Conservation (phyloP, 805 yeast species). For the Candida loeiensis region DNA sequence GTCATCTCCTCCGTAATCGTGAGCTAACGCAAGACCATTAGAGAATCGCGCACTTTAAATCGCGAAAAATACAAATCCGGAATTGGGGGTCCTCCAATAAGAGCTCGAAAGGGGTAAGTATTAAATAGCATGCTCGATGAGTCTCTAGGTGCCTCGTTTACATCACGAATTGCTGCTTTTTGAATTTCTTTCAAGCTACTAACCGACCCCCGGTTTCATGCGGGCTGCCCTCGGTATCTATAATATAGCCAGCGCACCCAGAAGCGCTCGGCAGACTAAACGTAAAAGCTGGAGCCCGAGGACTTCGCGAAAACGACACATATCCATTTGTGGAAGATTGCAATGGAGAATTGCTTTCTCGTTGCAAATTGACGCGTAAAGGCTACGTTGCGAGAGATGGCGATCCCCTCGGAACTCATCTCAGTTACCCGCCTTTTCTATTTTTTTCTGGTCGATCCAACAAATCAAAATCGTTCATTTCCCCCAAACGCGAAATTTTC, state of each 20-base stretch:
- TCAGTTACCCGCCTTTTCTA: slow-evolving; percentile 5
- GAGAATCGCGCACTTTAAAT: neutral
- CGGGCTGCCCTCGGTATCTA: neutral
- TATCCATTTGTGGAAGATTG: too few species aligned
- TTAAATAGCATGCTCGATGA: too few species aligned
- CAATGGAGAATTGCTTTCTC: too few species aligned
- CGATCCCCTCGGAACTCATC: slow-evolving; percentile 2
- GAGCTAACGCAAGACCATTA: neutral
- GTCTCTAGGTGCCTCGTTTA: too few species aligned
- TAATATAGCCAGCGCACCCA: neutral
- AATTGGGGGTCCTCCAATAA: too few species aligned
- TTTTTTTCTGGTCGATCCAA: slow-evolving; percentile 1
- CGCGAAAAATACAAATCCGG: neutral
- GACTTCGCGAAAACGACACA: too few species aligned
- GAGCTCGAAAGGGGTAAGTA: too few species aligned
- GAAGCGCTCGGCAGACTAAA: too few species aligned
- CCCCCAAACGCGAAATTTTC: slow-evolving; percentile 5
- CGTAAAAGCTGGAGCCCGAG: too few species aligned
- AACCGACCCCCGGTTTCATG: neutral
- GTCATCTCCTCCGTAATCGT: neutral
- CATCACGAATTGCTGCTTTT: too few species aligned
- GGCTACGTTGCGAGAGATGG: neutral
- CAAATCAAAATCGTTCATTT: slow-evolving; percentile 9
- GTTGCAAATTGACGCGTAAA: too few species aligned
- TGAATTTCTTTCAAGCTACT: neutral